These are phyloP conservation scores for Argentina anserina DNA, from an alignment of 306 rosid genomes.

Conservation along the genomic window DNA sequence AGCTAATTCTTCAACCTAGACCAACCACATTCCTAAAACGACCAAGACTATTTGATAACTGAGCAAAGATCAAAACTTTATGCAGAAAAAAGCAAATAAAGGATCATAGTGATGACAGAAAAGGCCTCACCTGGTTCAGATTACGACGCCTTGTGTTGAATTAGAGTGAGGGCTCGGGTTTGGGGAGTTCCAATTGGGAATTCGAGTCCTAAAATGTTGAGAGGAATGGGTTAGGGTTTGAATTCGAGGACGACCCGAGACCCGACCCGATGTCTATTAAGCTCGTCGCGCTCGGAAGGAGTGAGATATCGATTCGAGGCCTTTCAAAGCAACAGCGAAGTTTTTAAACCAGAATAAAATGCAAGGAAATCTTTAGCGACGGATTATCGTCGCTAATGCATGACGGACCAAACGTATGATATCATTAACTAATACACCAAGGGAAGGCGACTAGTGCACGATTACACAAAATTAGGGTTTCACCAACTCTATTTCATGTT, in stretches of 20 bases:
- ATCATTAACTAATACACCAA: too few relatives aligned
- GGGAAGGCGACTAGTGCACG: too few relatives aligned
- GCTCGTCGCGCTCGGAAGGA: too few relatives aligned
- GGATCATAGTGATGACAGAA: neutral
- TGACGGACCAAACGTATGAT: too few relatives aligned
- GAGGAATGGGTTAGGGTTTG: neutral
- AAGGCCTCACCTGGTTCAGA: constrained; percentile 8
- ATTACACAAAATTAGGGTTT: too few relatives aligned
- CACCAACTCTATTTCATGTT: too few relatives aligned
- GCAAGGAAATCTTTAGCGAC: too few relatives aligned
- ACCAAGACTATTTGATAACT: neutral
- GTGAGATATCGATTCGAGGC: too few relatives aligned
- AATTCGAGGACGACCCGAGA: neutral
- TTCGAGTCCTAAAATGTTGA: neutral
- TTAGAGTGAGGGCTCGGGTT: neutral
- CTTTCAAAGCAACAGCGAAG: too few relatives aligned
- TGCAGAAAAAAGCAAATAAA: neutral
- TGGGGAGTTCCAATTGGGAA: neutral
- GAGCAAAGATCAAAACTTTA: neutral
- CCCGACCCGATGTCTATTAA: too few relatives aligned
- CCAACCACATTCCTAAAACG: neutral
- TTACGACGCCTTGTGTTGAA: neutral
- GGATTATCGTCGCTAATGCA: too few relatives aligned
- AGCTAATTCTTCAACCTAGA: neutral
- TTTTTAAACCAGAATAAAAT: too few relatives aligned